Percentiles rank a stretch among this genome's conserved stretches.
Conservation (phyloP, 2,329 filamentous ascomycete genomes). For the Trichoderma citrinoviride region DNA sequence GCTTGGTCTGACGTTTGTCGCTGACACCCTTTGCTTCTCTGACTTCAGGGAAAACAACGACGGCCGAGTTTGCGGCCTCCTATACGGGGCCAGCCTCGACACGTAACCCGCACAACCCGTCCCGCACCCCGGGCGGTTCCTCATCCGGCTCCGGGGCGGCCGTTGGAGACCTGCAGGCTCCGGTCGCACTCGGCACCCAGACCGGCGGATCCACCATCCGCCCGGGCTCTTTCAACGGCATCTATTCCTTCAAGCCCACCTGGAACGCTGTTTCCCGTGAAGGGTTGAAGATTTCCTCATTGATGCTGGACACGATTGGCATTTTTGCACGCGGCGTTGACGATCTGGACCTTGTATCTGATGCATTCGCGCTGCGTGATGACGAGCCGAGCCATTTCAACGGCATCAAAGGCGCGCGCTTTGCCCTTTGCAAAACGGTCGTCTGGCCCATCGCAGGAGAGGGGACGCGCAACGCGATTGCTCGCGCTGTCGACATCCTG, state of each 20-base stretch:
- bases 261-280: conserved; percentile 63
- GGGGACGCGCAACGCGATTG: conserved; percentile 44
- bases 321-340: conserved; percentile 56
- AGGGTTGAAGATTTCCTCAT: conserved; percentile 57
- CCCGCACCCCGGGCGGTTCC: conserved; percentile 65
- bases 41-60: conserved; percentile 43
- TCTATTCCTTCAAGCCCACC: conserved; percentile 65
- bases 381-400: conserved; percentile 38
- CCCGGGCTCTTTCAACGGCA: conserved; percentile 62
- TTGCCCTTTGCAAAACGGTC: conserved; percentile 54
- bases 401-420: conserved; percentile 47
- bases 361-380: conserved; percentile 54
- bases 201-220: conserved; percentile 64
- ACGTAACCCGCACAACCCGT: conserved; percentile 62
- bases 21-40: neutral
- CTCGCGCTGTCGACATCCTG: conserved; percentile 41
- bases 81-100: conserved; percentile 53
- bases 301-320: conserved; percentile 61
- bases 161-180: conserved; percentile 62
- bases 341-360: conserved; percentile 56
- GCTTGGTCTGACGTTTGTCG: neutral
- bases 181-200: conserved; percentile 61
- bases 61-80: conserved; percentile 62
- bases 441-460: conserved; percentile 49
- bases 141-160: conserved; percentile 65